Evolutionary conservation across 2,329 filamentous ascomycete species (phyloP).

Genomic region (Colletotrichum sp.): DNA sequence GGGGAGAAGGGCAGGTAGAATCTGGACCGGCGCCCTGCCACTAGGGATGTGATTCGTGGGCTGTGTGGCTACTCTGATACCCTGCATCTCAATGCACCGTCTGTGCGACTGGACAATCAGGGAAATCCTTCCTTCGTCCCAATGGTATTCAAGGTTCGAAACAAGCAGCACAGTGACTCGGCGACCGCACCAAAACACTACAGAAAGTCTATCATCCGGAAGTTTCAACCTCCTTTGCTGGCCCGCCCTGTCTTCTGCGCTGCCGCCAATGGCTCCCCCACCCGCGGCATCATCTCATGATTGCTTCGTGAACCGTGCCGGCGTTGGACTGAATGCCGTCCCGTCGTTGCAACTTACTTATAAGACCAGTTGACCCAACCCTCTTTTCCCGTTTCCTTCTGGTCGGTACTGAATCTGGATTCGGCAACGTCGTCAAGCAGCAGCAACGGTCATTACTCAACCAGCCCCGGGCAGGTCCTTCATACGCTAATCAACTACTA

Average conservation of each 20-base stretch:
- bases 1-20: neutral
- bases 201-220: slow-evolving; percentile 17
- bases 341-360: slow-evolving; percentile 6
- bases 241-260: neutral
- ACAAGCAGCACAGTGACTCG: slow-evolving; percentile 9
- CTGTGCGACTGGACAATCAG: slow-evolving; percentile 11
- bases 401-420: slow-evolving; percentile 10
- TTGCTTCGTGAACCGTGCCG: neutral
- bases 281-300: slow-evolving; percentile 5
- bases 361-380: neutral
- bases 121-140: slow-evolving; percentile 18
- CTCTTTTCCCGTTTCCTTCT: rapidly evolving
- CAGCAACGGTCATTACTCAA: slow-evolving; percentile 16
- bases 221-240: neutral
- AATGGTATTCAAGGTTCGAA: slow-evolving; percentile 14
- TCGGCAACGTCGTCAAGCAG: slow-evolving; percentile 11
- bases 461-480: slow-evolving; percentile 1
- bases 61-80: neutral
- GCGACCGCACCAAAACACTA: slow-evolving; percentile 19
- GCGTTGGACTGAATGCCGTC: neutral
- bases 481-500: neutral
- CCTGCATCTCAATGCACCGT: slow-evolving; percentile 14
- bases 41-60: neutral
- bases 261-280: neutral
- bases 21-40: neutral